A percentile compares a stretch with the other conserved stretches of the same genome.
phyloP scores from a whole-genome alignment of 208 protist species.

The Plasmodiophora brassicae region DNA sequence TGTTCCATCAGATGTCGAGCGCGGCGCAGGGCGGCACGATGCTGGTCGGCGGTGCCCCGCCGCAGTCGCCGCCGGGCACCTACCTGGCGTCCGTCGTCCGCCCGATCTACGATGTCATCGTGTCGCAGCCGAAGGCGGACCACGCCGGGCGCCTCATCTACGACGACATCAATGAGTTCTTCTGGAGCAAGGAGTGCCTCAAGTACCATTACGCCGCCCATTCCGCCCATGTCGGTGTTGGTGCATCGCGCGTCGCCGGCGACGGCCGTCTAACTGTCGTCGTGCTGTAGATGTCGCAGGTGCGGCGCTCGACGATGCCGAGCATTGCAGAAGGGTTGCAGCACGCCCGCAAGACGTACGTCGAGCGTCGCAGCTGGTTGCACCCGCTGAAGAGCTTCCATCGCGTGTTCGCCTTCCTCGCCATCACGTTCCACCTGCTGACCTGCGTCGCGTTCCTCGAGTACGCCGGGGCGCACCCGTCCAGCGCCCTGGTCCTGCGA shows the following conservation, averaged over 20 bases:
- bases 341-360: conserved; percentile 13
- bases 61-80: neutral
- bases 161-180: conserved; percentile 57
- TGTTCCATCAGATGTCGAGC: conserved; percentile 37
- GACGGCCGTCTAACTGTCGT: neutral
- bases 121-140: neutral
- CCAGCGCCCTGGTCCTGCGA: too few relatives aligned
- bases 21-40: neutral
- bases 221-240: neutral
- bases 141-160: conserved; percentile 40
- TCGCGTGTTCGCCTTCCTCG: conserved; percentile 38
- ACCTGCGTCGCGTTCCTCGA: neutral
- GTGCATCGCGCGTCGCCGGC: neutral
- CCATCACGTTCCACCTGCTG: neutral
- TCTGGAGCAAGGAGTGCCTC: conserved; percentile 43
- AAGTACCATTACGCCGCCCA: conserved; percentile 21
- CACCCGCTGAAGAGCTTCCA: conserved; percentile 36
- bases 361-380: conserved; percentile 44
- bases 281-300: neutral
- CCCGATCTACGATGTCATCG: conserved; percentile 3
- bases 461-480: neutral
- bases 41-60: conserved; percentile 38
- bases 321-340: neutral
- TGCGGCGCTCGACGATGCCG: too few relatives aligned
- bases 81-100: neutral